These are phyloP conservation scores for Botrytis porri DNA, from an alignment of 2,329 filamentous ascomycete genomes.

Conservation along the genomic window DNA sequence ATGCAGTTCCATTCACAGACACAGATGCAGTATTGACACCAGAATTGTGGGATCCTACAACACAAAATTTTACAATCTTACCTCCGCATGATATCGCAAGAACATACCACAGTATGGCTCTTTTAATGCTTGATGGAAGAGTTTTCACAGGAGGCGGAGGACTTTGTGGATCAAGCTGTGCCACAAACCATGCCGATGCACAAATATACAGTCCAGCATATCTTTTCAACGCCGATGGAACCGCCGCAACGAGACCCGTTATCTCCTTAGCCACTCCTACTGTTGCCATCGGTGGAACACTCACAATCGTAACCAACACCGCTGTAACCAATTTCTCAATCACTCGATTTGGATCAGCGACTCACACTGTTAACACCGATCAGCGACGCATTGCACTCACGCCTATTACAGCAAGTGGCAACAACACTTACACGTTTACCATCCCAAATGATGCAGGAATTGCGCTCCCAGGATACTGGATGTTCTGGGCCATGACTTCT, in stretches of 20 bases:
- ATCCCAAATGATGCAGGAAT: conserved; percentile 50
- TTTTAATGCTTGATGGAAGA: conserved; percentile 50
- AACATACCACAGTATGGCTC: conserved; percentile 49
- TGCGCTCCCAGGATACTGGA: conserved; percentile 52
- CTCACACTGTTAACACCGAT: conserved; percentile 57
- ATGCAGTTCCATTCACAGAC: conserved; percentile 46
- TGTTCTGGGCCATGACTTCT: conserved; percentile 50
- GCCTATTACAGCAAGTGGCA: conserved; percentile 31
- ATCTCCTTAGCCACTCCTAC: conserved; percentile 41
- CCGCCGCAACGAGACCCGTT: conserved; percentile 42
- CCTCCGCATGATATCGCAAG: conserved; percentile 43
- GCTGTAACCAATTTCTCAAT: conserved; percentile 42
- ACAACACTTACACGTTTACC: conserved; percentile 40
- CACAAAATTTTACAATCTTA: conserved; percentile 42
- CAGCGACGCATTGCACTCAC: conserved; percentile 51
- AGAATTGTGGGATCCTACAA: conserved; percentile 47
- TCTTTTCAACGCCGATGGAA: conserved; percentile 48
- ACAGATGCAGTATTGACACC: conserved; percentile 42
- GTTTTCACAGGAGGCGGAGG: conserved; percentile 53
- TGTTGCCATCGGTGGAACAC: conserved; percentile 36
- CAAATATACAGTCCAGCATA: conserved; percentile 57
- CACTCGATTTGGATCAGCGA: conserved; percentile 49
- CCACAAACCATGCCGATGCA: conserved; percentile 51
- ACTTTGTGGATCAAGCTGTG: conserved; percentile 46
- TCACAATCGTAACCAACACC: conserved; percentile 38